phyloP scores from a whole-genome alignment of 139 green algal genomes.

The Chlorella sp. region DNA sequence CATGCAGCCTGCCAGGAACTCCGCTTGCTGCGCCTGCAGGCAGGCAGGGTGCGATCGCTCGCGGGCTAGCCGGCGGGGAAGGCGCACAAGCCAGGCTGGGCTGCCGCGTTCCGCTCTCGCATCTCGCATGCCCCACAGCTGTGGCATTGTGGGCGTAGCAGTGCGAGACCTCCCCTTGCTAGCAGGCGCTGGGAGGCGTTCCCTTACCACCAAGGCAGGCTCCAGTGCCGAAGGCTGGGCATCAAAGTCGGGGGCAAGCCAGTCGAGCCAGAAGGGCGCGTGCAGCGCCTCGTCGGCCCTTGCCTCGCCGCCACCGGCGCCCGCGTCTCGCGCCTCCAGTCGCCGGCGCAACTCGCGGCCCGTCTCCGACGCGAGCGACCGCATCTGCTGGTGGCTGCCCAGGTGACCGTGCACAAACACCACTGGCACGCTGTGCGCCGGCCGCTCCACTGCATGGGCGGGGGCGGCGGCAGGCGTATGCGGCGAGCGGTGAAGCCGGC shows the following conservation, averaged over 20 bases:
- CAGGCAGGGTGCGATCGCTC: background rate
- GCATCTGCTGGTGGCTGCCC: constrained; percentile 35
- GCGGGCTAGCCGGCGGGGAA: background rate
- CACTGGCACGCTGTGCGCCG: constrained; percentile 7
- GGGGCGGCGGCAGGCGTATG: background rate
- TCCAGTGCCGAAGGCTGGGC: constrained; percentile 16
- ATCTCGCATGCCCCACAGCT: background rate
- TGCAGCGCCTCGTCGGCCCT: too few relatives aligned
- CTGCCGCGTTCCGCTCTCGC: background rate
- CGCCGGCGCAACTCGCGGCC: constrained; percentile 12
- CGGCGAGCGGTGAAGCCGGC: background rate
- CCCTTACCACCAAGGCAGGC: background rate
- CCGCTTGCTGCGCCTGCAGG: constrained; percentile 4
- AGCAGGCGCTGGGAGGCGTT: background rate
- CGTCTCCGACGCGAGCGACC: constrained; percentile 23
- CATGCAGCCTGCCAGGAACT: constrained; percentile 15
- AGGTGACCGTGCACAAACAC: constrained; percentile 47
- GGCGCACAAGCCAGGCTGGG: background rate
- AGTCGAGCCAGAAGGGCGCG: constrained; percentile 13
- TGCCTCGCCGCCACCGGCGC: too few relatives aligned
- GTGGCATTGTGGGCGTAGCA: background rate
- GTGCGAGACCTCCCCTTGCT: background rate
- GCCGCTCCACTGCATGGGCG: background rate
- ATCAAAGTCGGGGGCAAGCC: constrained; percentile 18
- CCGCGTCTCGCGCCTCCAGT: background rate